phyloP scores from a whole-genome alignment of 257 asterid species.

The Salvia hispanica region DNA sequence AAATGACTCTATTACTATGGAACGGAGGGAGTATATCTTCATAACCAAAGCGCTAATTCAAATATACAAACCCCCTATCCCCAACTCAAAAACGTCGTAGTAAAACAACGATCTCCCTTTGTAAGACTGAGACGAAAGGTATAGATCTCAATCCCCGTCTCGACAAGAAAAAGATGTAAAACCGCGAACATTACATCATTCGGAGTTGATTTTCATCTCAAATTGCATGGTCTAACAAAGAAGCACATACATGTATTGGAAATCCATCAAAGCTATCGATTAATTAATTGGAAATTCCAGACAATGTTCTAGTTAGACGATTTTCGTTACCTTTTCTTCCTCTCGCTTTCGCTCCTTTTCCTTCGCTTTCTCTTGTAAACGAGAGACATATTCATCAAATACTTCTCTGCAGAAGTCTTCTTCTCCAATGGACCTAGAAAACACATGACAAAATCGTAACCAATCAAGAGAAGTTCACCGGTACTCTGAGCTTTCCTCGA shows the following conservation, averaged over 20 bases:
- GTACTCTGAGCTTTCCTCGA: constrained; percentile 86
- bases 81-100: no score
- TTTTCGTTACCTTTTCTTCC: constrained; percentile 77
- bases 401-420: constrained; percentile 69
- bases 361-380: constrained; percentile 78
- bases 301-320: no score
- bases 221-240: not conserved
- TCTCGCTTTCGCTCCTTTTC: constrained; percentile 94
- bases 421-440: constrained; percentile 78
- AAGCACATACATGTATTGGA: constrained; percentile 7
- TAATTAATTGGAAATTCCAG: not conserved
- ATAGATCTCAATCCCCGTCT: no score
- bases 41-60: no score
- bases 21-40: no score
- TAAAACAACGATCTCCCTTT: no score
- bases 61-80: no score
- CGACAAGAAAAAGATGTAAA: no score
- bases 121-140: no score
- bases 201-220: no score
- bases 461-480: constrained; percentile 50
- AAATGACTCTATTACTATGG: no score
- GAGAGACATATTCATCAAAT: constrained; percentile 75
- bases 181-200: no score
- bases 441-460: constrained; percentile 12
- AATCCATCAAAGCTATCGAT: not conserved